Conservation (phyloP, 2,329 filamentous ascomycete species). For the Pseudogymnoascus sp. region DNA sequence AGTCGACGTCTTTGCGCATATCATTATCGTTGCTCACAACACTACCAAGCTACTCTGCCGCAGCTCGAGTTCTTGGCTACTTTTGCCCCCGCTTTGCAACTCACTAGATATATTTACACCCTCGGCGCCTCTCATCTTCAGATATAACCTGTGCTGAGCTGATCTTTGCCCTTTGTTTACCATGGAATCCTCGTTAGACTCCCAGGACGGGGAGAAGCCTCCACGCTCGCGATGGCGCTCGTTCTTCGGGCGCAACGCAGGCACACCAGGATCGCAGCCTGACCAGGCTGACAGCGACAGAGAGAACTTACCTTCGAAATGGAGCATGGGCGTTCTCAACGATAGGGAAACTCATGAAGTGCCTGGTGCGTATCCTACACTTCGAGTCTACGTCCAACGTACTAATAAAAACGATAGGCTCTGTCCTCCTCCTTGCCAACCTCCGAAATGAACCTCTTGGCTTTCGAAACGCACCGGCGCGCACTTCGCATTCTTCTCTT, state of each 20-base stretch:
- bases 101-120: not conserved
- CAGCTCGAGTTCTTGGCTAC: not conserved
- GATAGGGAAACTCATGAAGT: constrained; percentile 78
- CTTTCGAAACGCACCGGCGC: constrained; percentile 48
- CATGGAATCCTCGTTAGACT: constrained; percentile 5
- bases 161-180: not conserved
- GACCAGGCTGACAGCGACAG: constrained; percentile 13
- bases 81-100: not conserved
- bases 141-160: not conserved
- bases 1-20: not conserved
- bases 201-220: constrained; percentile 3
- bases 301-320: constrained; percentile 34
- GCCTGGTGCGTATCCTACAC: constrained; percentile 53
- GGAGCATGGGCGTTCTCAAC: constrained; percentile 75
- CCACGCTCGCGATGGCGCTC: constrained; percentile 7
- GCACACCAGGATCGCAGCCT: not conserved
- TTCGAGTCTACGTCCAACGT: constrained; percentile 13
- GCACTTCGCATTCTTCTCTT: constrained; percentile 53
- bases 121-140: not conserved
- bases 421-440: constrained; percentile 49
- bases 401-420: constrained; percentile 37
- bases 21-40: not conserved
- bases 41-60: not conserved
- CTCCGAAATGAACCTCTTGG: constrained; percentile 55
- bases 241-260: not conserved